phyloP scores from a whole-genome alignment of 495 filamentous ascomycete species.

The Neurospora pannonica region DNA sequence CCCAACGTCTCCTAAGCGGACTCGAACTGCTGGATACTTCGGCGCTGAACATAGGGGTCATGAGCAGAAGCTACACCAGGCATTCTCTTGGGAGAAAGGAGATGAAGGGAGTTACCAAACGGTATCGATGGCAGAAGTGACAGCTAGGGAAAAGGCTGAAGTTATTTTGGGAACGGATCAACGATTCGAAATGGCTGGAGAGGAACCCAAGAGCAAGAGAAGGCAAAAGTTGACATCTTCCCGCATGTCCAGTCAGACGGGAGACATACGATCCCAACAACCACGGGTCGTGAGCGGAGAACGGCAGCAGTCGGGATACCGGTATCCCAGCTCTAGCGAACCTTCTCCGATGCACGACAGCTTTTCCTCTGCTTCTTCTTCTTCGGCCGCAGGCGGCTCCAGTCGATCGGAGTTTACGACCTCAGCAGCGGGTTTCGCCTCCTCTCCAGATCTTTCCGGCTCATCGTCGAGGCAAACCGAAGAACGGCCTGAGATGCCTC shows the following conservation, averaged over 20 bases:
- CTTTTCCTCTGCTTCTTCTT: not conserved
- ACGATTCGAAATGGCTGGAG: not conserved
- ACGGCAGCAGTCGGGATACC: not conserved
- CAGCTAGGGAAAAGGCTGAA: not conserved
- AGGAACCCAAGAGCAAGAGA: not conserved
- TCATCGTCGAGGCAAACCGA: not conserved
- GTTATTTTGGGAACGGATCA: not conserved
- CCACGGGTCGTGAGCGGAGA: not conserved
- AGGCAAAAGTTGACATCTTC: not conserved
- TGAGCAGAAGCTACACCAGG: not conserved
- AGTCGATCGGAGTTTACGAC: not conserved
- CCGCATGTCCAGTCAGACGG: not conserved
- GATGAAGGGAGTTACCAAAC: not conserved
- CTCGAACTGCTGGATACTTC: not conserved
- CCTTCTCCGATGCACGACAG: not conserved
- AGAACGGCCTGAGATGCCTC: not conserved
- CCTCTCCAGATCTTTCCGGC: not conserved
- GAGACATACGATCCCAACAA: not conserved
- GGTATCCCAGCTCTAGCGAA: not conserved
- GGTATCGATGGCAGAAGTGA: not conserved
- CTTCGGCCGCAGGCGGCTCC: not conserved
- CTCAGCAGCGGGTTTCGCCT: not conserved
- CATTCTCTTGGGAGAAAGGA: not conserved
- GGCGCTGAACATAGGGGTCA: not conserved
- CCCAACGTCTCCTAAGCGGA: slow-evolving; percentile 17